Conservation (phyloP, 2,329 filamentous ascomycete species). For the Clonostachys chloroleuca region DNA sequence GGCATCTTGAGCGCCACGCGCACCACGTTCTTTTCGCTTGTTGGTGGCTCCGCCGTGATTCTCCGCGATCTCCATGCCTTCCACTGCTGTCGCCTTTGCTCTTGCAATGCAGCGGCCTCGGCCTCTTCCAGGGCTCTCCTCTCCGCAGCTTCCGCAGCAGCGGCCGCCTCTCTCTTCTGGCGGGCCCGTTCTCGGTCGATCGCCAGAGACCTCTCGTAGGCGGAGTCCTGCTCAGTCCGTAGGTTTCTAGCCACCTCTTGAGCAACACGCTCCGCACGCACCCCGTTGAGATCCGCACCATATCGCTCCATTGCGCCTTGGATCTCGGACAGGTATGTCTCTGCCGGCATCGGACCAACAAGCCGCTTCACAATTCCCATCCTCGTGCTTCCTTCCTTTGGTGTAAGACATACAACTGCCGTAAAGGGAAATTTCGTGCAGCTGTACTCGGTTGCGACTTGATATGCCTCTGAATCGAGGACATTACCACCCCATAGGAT, state of each 20-base stretch:
- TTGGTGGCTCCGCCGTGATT: slow-evolving; percentile 63
- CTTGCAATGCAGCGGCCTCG: slow-evolving; percentile 50
- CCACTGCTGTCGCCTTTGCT: slow-evolving; percentile 61
- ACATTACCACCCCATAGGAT: slow-evolving; percentile 92
- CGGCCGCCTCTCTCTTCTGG: slow-evolving; percentile 71
- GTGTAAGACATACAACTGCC: slow-evolving; percentile 81
- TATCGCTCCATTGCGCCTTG: slow-evolving; percentile 71
- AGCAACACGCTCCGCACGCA: slow-evolving; percentile 71
- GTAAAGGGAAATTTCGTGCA: slow-evolving; percentile 93
- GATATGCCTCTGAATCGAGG: slow-evolving; percentile 88
- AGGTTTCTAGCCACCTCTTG: slow-evolving; percentile 78
- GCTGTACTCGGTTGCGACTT: slow-evolving; percentile 80
- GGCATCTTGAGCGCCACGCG: slow-evolving; percentile 66
- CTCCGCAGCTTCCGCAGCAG: slow-evolving; percentile 63
- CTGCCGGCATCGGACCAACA: slow-evolving; percentile 64
- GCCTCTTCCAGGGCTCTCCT: slow-evolving; percentile 56
- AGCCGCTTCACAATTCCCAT: slow-evolving; percentile 88
- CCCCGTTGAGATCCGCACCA: slow-evolving; percentile 67
- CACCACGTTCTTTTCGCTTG: slow-evolving; percentile 62
- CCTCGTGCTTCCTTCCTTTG: slow-evolving; percentile 74
- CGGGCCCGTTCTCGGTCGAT: slow-evolving; percentile 81
- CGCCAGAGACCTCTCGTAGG: slow-evolving; percentile 88
- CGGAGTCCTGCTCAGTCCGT: slow-evolving; percentile 84
- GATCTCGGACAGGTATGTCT: slow-evolving; percentile 72
- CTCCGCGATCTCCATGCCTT: slow-evolving; percentile 69